Conservation (phyloP, 768 basidiomycete genomes). For the Mycena amicta region DNA sequence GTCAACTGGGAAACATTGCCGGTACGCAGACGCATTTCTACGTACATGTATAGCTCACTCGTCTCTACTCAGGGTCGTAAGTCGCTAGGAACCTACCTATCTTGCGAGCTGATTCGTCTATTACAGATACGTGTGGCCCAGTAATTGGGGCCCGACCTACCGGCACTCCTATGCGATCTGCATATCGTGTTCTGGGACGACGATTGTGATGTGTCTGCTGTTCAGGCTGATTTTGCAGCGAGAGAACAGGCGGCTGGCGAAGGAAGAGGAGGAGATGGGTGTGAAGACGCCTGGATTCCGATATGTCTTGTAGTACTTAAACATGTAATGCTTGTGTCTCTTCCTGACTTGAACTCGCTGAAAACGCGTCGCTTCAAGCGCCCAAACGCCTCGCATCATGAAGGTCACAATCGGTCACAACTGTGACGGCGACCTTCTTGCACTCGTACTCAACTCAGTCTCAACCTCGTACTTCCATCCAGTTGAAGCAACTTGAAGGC, state of each 20-base stretch:
- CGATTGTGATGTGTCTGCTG: constrained; percentile 55
- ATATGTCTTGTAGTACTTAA: constrained; percentile 56
- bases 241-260: constrained; percentile 42
- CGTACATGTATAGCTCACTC: no score
- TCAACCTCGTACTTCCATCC: no score
- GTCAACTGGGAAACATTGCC: constrained; percentile 81
- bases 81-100: no score
- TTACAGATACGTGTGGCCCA: constrained; percentile 66
- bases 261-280: constrained; percentile 43
- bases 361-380: no score
- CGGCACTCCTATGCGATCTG: constrained; percentile 71
- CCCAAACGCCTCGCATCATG: no score
- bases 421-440: no score
- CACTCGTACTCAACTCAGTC: no score
- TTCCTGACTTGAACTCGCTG: no score
- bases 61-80: constrained; percentile 51
- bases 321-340: no score
- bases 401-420: no score
- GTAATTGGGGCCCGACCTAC: constrained; percentile 69
- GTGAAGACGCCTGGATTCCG: constrained; percentile 46
- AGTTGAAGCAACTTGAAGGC: no score
- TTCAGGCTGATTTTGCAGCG: constrained; percentile 45
- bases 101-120: no score
- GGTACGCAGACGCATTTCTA: constrained; percentile 29
- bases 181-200: constrained; percentile 50